Conservation (phyloP, 2,329 filamentous ascomycete species). For the Fusarium decemcellulare region DNA sequence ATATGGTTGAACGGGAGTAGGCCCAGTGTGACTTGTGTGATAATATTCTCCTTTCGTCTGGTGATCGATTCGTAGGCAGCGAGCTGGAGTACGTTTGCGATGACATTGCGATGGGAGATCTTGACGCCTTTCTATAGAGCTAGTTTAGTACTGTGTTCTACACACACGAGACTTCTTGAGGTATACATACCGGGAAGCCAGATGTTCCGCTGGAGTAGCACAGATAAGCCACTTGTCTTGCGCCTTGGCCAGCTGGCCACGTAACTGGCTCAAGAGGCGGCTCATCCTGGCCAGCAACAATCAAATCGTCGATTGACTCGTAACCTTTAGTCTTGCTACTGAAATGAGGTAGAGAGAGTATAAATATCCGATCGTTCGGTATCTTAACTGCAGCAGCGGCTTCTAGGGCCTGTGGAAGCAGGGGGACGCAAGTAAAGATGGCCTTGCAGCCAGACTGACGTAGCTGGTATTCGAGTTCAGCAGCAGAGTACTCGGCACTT, state of each 20-base stretch:
- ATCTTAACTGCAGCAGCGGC: constrained; percentile 76
- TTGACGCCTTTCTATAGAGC: constrained; percentile 81
- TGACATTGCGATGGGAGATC: constrained; percentile 84
- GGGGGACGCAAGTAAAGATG: constrained; percentile 78
- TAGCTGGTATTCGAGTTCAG: constrained; percentile 80
- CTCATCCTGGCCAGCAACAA: constrained; percentile 69
- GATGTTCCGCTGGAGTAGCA: constrained; percentile 87
- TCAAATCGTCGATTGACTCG: constrained; percentile 75
- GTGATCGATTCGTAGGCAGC: constrained; percentile 56
- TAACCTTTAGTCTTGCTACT: constrained; percentile 55
- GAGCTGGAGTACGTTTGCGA: constrained; percentile 80
- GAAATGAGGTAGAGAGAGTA: constrained; percentile 73
- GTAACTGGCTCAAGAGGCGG: constrained; percentile 66
- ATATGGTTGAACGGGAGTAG: constrained; percentile 71
- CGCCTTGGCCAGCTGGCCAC: constrained; percentile 75
- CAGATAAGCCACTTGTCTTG: constrained; percentile 78
- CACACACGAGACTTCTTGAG: too few species aligned
- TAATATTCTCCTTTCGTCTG: constrained; percentile 52
- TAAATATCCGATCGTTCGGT: constrained; percentile 73
- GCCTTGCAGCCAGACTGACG: constrained; percentile 76
- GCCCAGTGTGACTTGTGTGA: constrained; percentile 68
- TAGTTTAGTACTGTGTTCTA: constrained; percentile 47
- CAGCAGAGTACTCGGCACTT: constrained; percentile 79
- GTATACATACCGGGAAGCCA: constrained; percentile 74
- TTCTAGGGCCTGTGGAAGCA: constrained; percentile 73